phyloP scores from a whole-genome alignment of 129 eudicot species.

The Rutidosis leptorrhynchoides region DNA sequence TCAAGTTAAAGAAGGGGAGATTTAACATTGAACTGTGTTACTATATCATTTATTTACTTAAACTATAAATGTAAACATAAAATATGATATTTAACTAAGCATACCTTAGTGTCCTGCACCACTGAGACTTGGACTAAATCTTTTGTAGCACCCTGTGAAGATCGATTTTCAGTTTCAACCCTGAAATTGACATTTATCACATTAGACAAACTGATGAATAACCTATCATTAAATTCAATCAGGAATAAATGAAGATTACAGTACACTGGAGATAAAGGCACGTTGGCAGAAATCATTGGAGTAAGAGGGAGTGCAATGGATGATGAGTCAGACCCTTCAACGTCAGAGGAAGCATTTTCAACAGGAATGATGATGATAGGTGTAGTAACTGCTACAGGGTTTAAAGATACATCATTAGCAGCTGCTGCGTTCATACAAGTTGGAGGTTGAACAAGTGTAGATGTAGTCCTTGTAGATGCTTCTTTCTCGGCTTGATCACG shows the following conservation, averaged over 20 bases:
- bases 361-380: conserved; percentile 45
- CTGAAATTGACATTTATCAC: conserved; percentile 29
- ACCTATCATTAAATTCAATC: background rate
- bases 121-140: conserved; percentile 50
- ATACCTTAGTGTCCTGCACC: conserved; percentile 77
- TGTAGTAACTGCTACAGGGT: conserved; percentile 50
- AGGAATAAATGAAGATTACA: too few species aligned
- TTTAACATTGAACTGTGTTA: background rate
- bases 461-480: conserved; percentile 42
- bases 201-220: background rate
- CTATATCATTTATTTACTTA: background rate
- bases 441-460: conserved; percentile 46
- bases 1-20: too few species aligned
- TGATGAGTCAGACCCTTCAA: conserved; percentile 46
- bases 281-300: conserved; percentile 30
- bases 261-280: conserved; percentile 47
- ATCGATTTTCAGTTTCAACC: conserved; percentile 36
- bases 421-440: conserved; percentile 32
- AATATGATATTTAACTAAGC: conserved; percentile 17
- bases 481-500: conserved; percentile 92
- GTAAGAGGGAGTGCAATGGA: conserved; percentile 25
- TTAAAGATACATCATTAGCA: conserved; percentile 41
- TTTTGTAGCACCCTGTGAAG: conserved; percentile 43
- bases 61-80: background rate
- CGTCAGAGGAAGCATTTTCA: conserved; percentile 39